These are phyloP conservation scores for Cicer cuneatum DNA, from an alignment of 306 rosid genomes.

Conservation along the genomic window DNA sequence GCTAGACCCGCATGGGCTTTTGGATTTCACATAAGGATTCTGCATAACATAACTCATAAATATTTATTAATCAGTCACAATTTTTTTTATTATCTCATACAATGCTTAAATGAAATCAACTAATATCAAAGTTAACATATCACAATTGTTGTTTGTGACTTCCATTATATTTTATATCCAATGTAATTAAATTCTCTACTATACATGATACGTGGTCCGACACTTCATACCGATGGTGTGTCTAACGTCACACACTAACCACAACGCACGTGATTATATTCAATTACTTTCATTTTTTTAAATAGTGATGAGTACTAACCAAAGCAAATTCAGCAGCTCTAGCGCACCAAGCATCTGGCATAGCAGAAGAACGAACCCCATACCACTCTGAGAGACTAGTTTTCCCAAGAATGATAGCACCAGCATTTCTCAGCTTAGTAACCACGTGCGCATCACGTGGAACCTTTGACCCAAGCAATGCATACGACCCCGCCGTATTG, in stretches of 20 bases:
- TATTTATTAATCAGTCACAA: not conserved
- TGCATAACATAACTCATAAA: constrained; percentile 14
- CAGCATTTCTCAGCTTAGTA: constrained; percentile 55
- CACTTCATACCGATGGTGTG: too few species aligned
- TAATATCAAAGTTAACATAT: not conserved
- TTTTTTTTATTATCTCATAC: too few species aligned
- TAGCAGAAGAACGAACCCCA: constrained; percentile 37
- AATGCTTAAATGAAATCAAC: not conserved
- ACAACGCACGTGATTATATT: not conserved
- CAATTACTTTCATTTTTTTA: too few species aligned
- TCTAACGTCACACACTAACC: too few species aligned
- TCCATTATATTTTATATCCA: not conserved
- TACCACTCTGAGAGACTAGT: constrained; percentile 65
- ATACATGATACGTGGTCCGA: not conserved
- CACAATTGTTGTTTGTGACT: not conserved
- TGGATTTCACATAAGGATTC: constrained; percentile 64
- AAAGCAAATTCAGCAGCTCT: constrained; percentile 60
- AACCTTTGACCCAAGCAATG: constrained; percentile 65
- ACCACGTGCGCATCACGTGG: constrained; percentile 69
- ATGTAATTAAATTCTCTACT: not conserved
- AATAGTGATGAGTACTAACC: constrained; percentile 45
- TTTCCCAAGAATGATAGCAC: constrained; percentile 71
- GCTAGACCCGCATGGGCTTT: constrained; percentile 72
- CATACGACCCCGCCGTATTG: constrained; percentile 66
- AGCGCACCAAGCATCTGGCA: constrained; percentile 59